Evolutionary conservation across 495 filamentous ascomycete species (phyloP).

Genomic region (Aspergillus heteromorphus): DNA sequence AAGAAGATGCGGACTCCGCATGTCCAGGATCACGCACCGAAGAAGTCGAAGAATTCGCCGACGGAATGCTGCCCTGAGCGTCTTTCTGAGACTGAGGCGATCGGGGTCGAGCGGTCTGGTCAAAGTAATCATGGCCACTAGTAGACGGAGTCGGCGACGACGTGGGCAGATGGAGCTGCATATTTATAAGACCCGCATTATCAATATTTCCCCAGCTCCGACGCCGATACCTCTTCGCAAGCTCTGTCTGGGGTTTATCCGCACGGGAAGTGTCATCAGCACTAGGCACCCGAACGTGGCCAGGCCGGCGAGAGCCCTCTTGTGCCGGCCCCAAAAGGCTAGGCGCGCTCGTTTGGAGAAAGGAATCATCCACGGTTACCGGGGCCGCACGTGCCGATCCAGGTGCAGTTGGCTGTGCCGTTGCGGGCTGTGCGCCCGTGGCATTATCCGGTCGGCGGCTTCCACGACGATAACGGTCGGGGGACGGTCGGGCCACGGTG

Average conservation of each 20-base stretch:
- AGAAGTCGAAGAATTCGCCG: conserved; percentile 45
- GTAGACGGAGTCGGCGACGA: conserved; percentile 20
- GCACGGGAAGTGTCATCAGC: conserved; percentile 48
- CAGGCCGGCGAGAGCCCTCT: conserved; percentile 11
- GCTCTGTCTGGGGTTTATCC: conserved; percentile 47
- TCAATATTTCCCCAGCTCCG: conserved; percentile 81
- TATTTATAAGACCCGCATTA: conserved; percentile 40
- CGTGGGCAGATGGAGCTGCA: conserved; percentile 35
- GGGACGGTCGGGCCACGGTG: conserved; percentile 54
- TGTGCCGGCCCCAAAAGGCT: conserved; percentile 3
- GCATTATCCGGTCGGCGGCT: conserved; percentile 45
- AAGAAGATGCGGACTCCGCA: conserved; percentile 29
- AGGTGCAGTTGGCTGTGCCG: conserved; percentile 23
- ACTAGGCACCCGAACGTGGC: conserved; percentile 43
- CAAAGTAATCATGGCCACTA: conserved; percentile 33
- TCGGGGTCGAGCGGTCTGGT: conserved; percentile 36
- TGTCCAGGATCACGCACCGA: conserved; percentile 35
- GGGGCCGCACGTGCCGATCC: conserved; percentile 6
- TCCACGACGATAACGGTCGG: conserved; percentile 62
- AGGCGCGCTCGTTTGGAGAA: conserved; percentile 5
- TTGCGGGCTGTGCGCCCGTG: conserved; percentile 37
- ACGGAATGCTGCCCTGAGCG: conserved; percentile 52
- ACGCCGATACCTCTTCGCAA: conserved; percentile 71
- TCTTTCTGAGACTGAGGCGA: conserved; percentile 55
- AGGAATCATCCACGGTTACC: conserved; percentile 22